Conservation (phyloP, 768 basidiomycete genomes). For the Mycena galopus region DNA sequence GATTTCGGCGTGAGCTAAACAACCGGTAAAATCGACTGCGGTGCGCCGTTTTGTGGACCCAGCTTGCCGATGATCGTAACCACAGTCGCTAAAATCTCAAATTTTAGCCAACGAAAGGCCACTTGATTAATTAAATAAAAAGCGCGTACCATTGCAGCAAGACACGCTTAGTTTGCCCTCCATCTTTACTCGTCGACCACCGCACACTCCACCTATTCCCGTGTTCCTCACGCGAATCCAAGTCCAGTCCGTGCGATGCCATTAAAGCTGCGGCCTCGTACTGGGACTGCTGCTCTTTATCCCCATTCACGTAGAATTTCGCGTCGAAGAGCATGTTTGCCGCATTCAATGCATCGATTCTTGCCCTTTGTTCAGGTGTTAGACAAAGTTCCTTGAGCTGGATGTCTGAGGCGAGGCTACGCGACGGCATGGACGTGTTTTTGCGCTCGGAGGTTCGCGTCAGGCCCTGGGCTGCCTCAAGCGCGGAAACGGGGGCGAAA, state of each 20-base stretch:
- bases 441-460: not conserved
- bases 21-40: not conserved
- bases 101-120: not conserved
- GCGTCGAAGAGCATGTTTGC: not conserved
- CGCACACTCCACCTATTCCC: slow-evolving; percentile 9
- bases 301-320: no score
- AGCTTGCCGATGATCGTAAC: not conserved
- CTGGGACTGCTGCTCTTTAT: not conserved
- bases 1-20: not conserved
- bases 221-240: not conserved
- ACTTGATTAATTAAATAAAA: not conserved
- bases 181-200: slow-evolving; percentile 10
- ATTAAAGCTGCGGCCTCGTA: slow-evolving; percentile 5
- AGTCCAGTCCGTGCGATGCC: slow-evolving; percentile 7
- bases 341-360: not conserved
- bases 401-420: slow-evolving; percentile 3
- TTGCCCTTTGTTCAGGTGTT: not conserved
- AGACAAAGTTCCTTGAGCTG: not conserved
- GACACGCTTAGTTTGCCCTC: not conserved
- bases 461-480: not conserved
- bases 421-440: not conserved
- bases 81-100: no score
- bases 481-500: not conserved
- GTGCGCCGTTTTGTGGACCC: not conserved
- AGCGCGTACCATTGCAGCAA: slow-evolving; percentile 5